These are phyloP conservation scores for Babesia caballi DNA, from an alignment of 169 alveolate genomes.

Conservation along the genomic window DNA sequence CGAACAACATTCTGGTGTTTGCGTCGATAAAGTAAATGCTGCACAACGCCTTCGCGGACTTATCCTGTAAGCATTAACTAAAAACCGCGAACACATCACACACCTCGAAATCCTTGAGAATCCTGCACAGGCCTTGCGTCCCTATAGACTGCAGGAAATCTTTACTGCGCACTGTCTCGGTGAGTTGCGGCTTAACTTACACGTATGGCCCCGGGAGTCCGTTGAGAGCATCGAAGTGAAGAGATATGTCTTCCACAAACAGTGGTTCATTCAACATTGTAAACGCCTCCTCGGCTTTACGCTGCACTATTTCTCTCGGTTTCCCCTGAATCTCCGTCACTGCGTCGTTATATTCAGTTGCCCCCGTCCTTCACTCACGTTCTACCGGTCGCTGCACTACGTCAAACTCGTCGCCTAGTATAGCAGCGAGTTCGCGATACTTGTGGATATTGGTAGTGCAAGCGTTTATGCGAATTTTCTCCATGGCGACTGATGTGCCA, in stretches of 20 bases:
- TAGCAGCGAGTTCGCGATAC: slow-evolving; percentile 24
- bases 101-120: slow-evolving; percentile 45
- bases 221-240: slow-evolving; percentile 54
- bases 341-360: background rate
- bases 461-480: slow-evolving; percentile 16
- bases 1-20: slow-evolving; percentile 23
- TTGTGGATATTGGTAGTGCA: slow-evolving; percentile 45
- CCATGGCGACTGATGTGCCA: slow-evolving; percentile 9
- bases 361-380: background rate
- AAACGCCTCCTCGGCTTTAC: slow-evolving; percentile 52
- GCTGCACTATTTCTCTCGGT: slow-evolving; percentile 36
- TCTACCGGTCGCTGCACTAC: slow-evolving; percentile 20
- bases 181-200: slow-evolving; percentile 8
- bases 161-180: slow-evolving; percentile 30
- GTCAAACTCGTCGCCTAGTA: slow-evolving; percentile 57
- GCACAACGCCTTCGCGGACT: slow-evolving; percentile 44
- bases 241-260: slow-evolving; percentile 52
- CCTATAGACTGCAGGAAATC: slow-evolving; percentile 35
- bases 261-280: slow-evolving; percentile 46
- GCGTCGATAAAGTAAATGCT: slow-evolving; percentile 48
- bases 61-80: slow-evolving; percentile 25
- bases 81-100: background rate
- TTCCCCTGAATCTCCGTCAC: slow-evolving; percentile 64
- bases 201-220: slow-evolving; percentile 69
- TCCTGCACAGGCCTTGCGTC: slow-evolving; percentile 10